Conservation (phyloP, 2,329 filamentous ascomycete species). For the Myotisia sp. region DNA sequence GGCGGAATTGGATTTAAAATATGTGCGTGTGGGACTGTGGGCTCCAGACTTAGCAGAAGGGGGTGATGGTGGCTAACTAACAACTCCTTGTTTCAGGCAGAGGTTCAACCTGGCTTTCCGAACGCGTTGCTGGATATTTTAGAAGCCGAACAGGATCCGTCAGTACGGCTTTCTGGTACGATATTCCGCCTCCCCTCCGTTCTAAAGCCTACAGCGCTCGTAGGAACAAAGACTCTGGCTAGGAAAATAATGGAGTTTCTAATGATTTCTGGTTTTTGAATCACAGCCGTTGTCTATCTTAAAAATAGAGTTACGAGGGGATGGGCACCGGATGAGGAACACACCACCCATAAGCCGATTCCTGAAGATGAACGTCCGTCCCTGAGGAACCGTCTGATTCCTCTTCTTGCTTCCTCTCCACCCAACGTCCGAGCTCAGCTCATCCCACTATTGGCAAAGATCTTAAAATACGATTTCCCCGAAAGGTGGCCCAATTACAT, state of each 20-base stretch:
- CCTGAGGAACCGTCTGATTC: constrained; percentile 76
- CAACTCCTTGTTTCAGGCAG: constrained; percentile 47
- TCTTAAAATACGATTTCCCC: constrained; percentile 91
- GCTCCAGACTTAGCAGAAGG: neutral
- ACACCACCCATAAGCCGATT: constrained; percentile 58
- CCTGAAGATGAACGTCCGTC: constrained; percentile 77
- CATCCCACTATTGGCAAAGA: constrained; percentile 86
- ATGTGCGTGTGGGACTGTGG: constrained; percentile 33
- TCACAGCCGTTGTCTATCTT: constrained; percentile 79
- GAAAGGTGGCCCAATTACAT: constrained; percentile 88
- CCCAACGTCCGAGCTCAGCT: constrained; percentile 81
- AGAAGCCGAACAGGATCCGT: constrained; percentile 71
- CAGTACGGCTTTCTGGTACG: constrained; percentile 78
- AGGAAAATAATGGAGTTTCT: too few relatives aligned
- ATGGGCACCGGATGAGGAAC: constrained; percentile 69
- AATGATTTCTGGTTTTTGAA: constrained; percentile 9
- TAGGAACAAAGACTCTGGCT: constrained; percentile 11
- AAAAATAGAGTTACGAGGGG: constrained; percentile 94
- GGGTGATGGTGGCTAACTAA: neutral
- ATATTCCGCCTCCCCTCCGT: constrained; percentile 17
- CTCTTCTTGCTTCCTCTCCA: constrained; percentile 67
- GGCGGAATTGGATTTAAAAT: constrained; percentile 51
- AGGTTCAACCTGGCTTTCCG: constrained; percentile 78
- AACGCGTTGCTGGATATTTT: constrained; percentile 83
- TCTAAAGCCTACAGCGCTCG: constrained; percentile 5